phyloP scores from a whole-genome alignment of 2,329 filamentous ascomycete species.

The Myotisia sp. region DNA sequence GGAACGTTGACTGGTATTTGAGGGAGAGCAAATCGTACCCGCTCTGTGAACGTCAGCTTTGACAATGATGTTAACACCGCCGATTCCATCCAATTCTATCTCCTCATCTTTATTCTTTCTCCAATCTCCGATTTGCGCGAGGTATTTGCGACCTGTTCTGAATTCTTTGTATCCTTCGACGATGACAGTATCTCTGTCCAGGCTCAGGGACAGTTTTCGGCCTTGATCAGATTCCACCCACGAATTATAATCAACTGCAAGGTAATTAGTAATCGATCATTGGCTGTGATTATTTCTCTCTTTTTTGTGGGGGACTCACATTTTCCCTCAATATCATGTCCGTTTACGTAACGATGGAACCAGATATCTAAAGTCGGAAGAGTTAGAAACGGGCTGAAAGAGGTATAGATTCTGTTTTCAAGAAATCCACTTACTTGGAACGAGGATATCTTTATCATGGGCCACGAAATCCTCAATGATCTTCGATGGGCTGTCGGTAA shows the following conservation, averaged over 20 bases:
- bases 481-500: conserved; percentile 70
- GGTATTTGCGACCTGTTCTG: conserved; percentile 76
- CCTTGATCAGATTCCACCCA: conserved; percentile 90
- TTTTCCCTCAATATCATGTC: conserved; percentile 79
- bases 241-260: conserved; percentile 88
- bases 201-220: conserved; percentile 53
- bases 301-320: conserved; percentile 44
- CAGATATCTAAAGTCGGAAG: conserved; percentile 65
- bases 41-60: conserved; percentile 96
- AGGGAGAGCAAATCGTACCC: conserved; percentile 39
- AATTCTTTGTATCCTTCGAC: conserved; percentile 94
- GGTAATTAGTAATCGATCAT: conserved; percentile 13
- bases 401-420: no score
- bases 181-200: conserved; percentile 69
- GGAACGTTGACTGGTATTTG: conserved; percentile 15
- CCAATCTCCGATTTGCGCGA: conserved; percentile 87
- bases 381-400: no score
- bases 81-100: conserved; percentile 85
- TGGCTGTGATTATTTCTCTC: no score
- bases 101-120: conserved; percentile 82
- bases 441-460: conserved; percentile 81
- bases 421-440: conserved; percentile 61
- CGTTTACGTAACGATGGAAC: conserved; percentile 76
- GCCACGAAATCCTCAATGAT: conserved; percentile 93
- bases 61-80: conserved; percentile 91